These are phyloP conservation scores for Starmerella riodocensis DNA, from an alignment of 805 yeast species.

Conservation along the genomic window DNA sequence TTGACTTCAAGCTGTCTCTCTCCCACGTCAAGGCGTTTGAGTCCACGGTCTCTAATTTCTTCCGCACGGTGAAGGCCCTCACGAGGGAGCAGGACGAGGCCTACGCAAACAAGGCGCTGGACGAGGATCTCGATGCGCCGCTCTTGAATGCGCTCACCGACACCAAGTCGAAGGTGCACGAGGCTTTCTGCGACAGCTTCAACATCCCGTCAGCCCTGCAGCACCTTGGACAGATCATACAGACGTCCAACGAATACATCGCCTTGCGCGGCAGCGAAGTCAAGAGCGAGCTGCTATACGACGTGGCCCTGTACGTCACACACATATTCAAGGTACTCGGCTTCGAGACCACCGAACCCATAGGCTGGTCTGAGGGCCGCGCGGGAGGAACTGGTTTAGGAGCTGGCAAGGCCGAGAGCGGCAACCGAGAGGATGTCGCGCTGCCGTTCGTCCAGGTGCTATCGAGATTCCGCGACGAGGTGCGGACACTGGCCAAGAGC, in stretches of 20 bases:
- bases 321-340: constrained; percentile 63
- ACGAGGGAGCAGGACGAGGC: constrained; percentile 44
- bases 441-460: constrained; percentile 71
- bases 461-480: constrained; percentile 67
- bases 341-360: constrained; percentile 45
- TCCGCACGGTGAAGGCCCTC: constrained; percentile 75
- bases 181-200: constrained; percentile 78
- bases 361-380: constrained; percentile 62
- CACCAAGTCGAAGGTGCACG: constrained; percentile 51
- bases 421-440: constrained; percentile 47
- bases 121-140: constrained; percentile 36
- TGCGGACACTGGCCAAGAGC: constrained; percentile 62
- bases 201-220: constrained; percentile 66
- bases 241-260: constrained; percentile 60
- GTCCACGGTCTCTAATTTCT: constrained; percentile 63
- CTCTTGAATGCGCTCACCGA: constrained; percentile 38
- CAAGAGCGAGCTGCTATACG: constrained; percentile 52
- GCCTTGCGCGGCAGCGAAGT: constrained; percentile 33
- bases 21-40: constrained; percentile 69
- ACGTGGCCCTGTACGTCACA: constrained; percentile 55
- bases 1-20: constrained; percentile 80
- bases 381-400: constrained; percentile 26
- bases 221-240: constrained; percentile 51
- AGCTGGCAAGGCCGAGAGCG: constrained; percentile 12
- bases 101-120: constrained; percentile 44